Percentiles rank a stretch among this genome's conserved stretches.
phyloP scores from a whole-genome alignment of 768 basidiomycete genomes.

The Russula foetens region DNA sequence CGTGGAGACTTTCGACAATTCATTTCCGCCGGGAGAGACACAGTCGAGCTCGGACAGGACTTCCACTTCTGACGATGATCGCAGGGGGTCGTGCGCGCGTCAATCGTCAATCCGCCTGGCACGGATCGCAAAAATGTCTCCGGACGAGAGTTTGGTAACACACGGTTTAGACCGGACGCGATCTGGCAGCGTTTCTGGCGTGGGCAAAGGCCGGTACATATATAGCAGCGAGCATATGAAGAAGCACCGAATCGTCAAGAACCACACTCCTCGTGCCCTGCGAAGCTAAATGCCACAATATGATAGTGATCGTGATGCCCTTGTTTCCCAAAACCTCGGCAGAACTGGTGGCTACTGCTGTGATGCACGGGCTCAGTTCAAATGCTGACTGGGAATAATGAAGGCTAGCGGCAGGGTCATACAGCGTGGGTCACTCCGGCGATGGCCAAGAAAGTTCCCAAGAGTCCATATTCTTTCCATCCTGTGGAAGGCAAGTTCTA shows the following conservation, averaged over 20 bases:
- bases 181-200: neutral
- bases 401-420: neutral
- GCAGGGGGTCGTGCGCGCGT: neutral
- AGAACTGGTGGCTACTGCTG: neutral
- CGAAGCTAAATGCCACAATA: neutral
- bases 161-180: neutral
- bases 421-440: neutral
- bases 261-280: neutral
- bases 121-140: neutral
- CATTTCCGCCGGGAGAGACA: neutral
- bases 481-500: neutral
- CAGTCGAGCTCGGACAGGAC: neutral
- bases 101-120: neutral
- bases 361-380: neutral
- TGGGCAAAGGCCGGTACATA: neutral
- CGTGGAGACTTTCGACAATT: neutral
- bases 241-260: neutral
- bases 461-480: neutral
- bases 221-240: neutral
- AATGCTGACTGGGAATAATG: neutral
- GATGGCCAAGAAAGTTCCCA: neutral
- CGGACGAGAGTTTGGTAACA: neutral
- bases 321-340: neutral
- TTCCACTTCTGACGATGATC: constrained; percentile 11
- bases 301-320: neutral